These are phyloP conservation scores for Yueomyces sinensis DNA, from an alignment of 805 yeast genomes.

Conservation along the genomic window DNA sequence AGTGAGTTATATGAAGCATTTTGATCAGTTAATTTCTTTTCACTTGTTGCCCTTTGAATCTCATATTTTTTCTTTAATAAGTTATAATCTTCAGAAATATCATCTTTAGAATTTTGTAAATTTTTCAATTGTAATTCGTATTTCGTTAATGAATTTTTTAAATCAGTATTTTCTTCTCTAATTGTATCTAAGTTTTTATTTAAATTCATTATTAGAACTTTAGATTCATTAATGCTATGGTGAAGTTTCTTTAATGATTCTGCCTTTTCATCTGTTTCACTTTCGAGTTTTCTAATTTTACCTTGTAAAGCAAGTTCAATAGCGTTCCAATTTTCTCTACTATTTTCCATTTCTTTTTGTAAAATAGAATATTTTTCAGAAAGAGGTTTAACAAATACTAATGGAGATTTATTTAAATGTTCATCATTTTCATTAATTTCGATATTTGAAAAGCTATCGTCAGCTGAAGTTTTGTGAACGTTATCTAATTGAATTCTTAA, in stretches of 20 bases:
- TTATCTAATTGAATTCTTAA: constrained; percentile 51
- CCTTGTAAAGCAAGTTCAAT: constrained; percentile 54
- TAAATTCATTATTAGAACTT: constrained; percentile 4
- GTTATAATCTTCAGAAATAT: constrained; percentile 17
- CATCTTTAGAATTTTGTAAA: constrained; percentile 1
- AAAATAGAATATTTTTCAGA: constrained; percentile 35
- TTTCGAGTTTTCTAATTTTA: constrained; percentile 32
- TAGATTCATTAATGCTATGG: constrained; percentile 1
- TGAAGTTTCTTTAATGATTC: constrained; percentile 11
- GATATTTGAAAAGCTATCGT: constrained; percentile 26
- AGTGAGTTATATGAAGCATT: not conserved
- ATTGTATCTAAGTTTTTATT: constrained; percentile 1
- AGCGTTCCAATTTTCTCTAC: constrained; percentile 72
- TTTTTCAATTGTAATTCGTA: constrained; percentile 10
- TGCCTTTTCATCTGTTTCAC: constrained; percentile 29
- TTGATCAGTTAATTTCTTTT: constrained; percentile 1
- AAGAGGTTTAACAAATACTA: not conserved
- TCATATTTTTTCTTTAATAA: constrained; percentile 15
- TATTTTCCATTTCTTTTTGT: constrained; percentile 59
- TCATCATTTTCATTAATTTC: constrained; percentile 20
- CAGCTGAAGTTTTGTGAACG: not conserved
- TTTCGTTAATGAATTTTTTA: not conserved
- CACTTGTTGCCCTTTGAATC: constrained; percentile 15
- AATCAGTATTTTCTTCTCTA: not conserved
- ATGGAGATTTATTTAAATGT: constrained; percentile 4